Base-by-base conservation (phyloP, 345 rosid species). In the Pistacia atlantica region DNA sequence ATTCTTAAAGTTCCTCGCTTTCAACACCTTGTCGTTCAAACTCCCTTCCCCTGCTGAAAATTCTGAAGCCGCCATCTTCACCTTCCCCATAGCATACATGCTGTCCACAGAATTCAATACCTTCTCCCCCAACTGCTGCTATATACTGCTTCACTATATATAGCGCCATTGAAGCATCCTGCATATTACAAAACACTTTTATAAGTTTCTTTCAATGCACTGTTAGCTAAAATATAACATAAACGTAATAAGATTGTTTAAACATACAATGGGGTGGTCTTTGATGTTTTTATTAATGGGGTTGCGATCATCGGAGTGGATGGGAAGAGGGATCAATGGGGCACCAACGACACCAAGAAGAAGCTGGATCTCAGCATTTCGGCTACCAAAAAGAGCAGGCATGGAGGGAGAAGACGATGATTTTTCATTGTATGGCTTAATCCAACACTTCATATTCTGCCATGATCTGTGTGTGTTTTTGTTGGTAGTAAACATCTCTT, bases 61-160 rank as follows among this genome's bases (percentile, higher is more conserved):
- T 77, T 91, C 98, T 1, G 98, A 89, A 3, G 93, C 93, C 0
- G 82, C 90, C 98, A 96, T 92, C 85, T 81, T 91, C 86, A 96
- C 99, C 83, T 96, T 93, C 67, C 99, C 99, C 88, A 92, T 88
- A 2, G 97, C 99, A 17, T 85, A 96, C 97, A 92, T 92, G 59
- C 99, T 96, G 57, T 89, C 87, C 10, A 90, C 77, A 0, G 91
- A 69, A 75, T 81, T 84, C 78, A 96, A 67, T 0, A 92, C 95
- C 22, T 71, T 77, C 25, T 96, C 98, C 12, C 18, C 99, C 99
- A 14, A 89, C 92, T 1, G 98, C 93, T 0, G 98, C 98, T 75
- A 88, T 79, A 74, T 96, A 96, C 35, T 96, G 99, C 46, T 92
- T 91, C 80, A 96, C 95, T 82, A 96, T 93, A 83, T 93, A 96